Evolutionary conservation across 768 basidiomycete species (phyloP).

Genomic region (Tephrocybe sp.): DNA sequence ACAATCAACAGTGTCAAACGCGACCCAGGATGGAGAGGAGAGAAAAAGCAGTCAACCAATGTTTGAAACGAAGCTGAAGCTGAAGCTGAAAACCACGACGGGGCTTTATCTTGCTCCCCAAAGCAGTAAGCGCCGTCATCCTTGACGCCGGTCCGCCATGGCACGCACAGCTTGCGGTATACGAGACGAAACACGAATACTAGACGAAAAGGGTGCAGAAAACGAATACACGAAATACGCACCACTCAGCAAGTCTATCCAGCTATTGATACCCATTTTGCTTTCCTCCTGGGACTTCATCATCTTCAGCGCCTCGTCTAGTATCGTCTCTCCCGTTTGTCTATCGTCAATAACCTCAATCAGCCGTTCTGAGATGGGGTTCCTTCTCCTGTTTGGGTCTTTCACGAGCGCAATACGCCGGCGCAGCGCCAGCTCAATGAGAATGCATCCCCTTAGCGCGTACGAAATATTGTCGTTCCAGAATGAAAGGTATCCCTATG

Average conservation of each 20-base stretch:
- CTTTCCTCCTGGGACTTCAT: constrained; percentile 82
- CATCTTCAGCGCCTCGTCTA: constrained; percentile 95
- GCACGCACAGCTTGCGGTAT: no score
- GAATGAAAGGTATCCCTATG: constrained; percentile 88
- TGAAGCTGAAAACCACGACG: no score
- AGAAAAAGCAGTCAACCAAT: no score
- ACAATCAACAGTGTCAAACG: no score
- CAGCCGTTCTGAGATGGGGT: constrained; percentile 77
- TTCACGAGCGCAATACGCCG: constrained; percentile 88
- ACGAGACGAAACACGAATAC: background rate
- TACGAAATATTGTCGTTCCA: constrained; percentile 99
- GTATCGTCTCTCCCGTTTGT: constrained; percentile 93
- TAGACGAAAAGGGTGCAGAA: background rate
- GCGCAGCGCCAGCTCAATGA: constrained; percentile 95
- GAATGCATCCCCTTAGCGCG: constrained; percentile 95
- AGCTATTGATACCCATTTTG: constrained; percentile 80
- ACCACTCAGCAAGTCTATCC: constrained; percentile 97
- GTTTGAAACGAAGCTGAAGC: no score
- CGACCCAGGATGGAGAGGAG: no score
- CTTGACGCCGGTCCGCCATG: no score
- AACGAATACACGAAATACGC: constrained; percentile 29
- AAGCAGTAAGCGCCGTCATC: no score
- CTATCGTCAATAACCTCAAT: constrained; percentile 91
- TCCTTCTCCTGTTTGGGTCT: constrained; percentile 75
- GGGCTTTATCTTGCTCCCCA: no score